Conservation (phyloP, 352 stramenopile species). For the Blastocystis sp. region DNA sequence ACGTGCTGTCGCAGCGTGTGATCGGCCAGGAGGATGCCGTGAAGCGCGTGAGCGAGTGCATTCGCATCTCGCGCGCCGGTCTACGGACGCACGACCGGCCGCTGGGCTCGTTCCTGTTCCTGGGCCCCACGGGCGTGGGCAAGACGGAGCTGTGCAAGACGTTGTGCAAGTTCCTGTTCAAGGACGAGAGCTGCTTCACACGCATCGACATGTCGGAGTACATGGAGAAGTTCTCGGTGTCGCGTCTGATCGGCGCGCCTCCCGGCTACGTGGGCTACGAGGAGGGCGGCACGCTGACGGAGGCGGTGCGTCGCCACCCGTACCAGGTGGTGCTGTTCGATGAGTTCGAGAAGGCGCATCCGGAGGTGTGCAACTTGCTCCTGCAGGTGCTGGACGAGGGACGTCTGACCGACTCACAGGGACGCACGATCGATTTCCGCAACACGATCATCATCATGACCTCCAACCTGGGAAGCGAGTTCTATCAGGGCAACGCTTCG, state of each 20-base stretch:
- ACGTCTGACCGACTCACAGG: constrained; percentile 85
- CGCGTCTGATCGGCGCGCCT: constrained; percentile 76
- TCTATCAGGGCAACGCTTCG: constrained; percentile 67
- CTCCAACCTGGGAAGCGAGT: constrained; percentile 84
- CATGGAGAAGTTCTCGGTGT: constrained; percentile 87
- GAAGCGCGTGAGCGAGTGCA: constrained; percentile 75
- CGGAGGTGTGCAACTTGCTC: constrained; percentile 87
- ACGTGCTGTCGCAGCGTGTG: constrained; percentile 77
- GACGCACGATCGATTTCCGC: constrained; percentile 84
- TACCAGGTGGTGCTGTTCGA: constrained; percentile 91
- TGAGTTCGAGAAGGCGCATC: constrained; percentile 92
- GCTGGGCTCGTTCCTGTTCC: constrained; percentile 84
- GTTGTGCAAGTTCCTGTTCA: constrained; percentile 84
- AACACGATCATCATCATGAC: constrained; percentile 95
- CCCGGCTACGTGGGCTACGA: constrained; percentile 83
- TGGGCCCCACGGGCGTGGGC: constrained; percentile 78
- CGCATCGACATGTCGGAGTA: constrained; percentile 93
- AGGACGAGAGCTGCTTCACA: constrained; percentile 81
- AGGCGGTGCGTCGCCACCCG: constrained; percentile 80
- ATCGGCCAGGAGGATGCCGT: constrained; percentile 80
- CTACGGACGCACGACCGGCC: constrained; percentile 85
- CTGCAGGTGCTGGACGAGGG: constrained; percentile 80
- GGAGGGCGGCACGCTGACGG: constrained; percentile 84
- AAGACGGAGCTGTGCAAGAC: constrained; percentile 93
- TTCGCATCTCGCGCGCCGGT: constrained; percentile 79